Base-by-base conservation (phyloP, 2,329 filamentous ascomycete species). In the Phyllachora maydis region DNA sequence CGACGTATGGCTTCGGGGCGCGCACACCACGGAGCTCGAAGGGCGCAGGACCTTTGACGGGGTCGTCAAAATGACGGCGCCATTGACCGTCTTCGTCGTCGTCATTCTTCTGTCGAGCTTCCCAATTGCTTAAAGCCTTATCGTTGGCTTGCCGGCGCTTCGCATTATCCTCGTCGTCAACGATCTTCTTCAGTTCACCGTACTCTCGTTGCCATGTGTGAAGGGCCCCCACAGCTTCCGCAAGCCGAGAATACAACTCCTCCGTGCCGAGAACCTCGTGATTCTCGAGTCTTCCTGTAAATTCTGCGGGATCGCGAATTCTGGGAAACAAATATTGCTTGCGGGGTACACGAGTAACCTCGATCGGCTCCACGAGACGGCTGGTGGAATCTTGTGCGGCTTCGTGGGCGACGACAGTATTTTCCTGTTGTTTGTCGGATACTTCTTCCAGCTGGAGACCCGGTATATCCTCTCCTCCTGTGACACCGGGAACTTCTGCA, bases 161-260 rank as follows among this genome's bases (percentile, higher is more conserved):
- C 0, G 62, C 50, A 31, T 67, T 67, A 31, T 67, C 63, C 23
- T 64, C 54, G 30, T 68, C 61, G 24, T 67, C 62, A 2, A 63
- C 54, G 8, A 59, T 39, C 26, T 52, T 55, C 16, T 52, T 52
- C 3, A 63, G 41, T 2, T 50, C 43, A n/a, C 47, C 49, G 43
- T 52, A 68, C 34, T 70, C 65, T 2, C 49, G 38, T 32, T 69
- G 58, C 50, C 57, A 66, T 11, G 54, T 44, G n/a, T 46, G 39
- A 23, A 69, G 35, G 3, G 50, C 48, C 13, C 51, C 33, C 28
- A 55, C 57, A 24, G 54, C 43, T 14, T 52, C 47, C 7, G 54
- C 48, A 4, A 63, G 33, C 6, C 50, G 39, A 15, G 46, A 41
- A 18, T 50, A 56, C 6, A 67, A 40, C 10, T 62, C 54, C 4